Evolutionary conservation across 768 basidiomycete genomes (phyloP), one percentile per base, ranked within the genome.

Genomic region (Guyanaporus albipodus): DNA sequence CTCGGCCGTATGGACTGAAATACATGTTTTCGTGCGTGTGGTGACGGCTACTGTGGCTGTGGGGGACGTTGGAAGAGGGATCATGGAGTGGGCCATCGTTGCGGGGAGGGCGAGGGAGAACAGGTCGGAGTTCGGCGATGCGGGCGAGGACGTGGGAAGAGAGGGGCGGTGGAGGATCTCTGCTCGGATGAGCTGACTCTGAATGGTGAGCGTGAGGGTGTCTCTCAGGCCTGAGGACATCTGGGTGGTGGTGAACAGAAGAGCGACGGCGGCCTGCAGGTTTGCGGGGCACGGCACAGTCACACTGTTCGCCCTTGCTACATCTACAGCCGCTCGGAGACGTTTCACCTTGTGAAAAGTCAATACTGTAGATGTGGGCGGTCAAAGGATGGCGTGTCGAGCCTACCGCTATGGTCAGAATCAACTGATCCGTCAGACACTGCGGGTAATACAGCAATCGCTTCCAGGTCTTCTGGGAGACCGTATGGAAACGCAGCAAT

Each of bases 401-500:
- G 77, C 80, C 76, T 78, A 82, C 79, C 79, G 68, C 80, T 74
- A 67, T 75, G 74, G 58, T 85, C 82, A 46, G 82, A 80, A 56
- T 84, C 82, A 46, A 76, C 73, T 40, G 72, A 72, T 53, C 74
- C 72, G 55, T 83, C 80, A 41, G 74, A 72, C 19, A 65, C 59
- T 54, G 56, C 47, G 49, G 61, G 64, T 46, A 67, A 42, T 38
- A 65, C 49, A 44, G 60, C 66, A 44, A 66, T 55, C 73, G 80
- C 76, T 74, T 77, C 82, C 71, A 84, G 73, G 67, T 78, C 77
- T 65, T 78, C 73, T 15, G 85, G 83, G 32, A 90, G 74, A 70
- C 87, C 87, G 59, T 83, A 71, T 52, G 87, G 87, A 73, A 87
- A 90, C 73, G 87, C 76, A 76, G 87, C 85, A 71, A 77, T 70